Evolutionary conservation across 768 basidiomycete genomes (phyloP).

Genomic region (Boletellus sp.): DNA sequence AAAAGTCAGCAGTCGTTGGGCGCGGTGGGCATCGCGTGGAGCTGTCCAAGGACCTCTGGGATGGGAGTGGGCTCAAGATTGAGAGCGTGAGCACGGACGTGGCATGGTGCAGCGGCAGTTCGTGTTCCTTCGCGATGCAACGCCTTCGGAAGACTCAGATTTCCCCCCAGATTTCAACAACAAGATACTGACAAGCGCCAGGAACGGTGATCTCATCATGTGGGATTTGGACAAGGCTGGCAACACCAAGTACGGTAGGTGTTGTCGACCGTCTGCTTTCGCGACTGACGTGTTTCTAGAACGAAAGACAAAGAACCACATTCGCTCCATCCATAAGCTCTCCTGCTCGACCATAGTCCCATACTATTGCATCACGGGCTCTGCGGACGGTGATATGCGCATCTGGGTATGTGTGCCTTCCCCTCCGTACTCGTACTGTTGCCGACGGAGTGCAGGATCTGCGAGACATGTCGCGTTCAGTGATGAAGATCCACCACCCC

Average conservation of each 20-base stretch:
- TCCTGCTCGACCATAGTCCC: conserved; percentile 65
- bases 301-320: conserved; percentile 62
- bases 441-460: conserved; percentile 49
- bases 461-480: conserved; percentile 64
- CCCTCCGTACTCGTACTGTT: background rate
- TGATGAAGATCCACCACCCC: conserved; percentile 69
- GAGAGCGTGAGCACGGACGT: conserved; percentile 78
- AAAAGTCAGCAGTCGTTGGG: conserved; percentile 48
- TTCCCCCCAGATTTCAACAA: conserved; percentile 55
- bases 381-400: conserved; percentile 75
- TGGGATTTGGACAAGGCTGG: conserved; percentile 76
- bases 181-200: conserved; percentile 76
- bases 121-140: conserved; percentile 20
- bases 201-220: conserved; percentile 79
- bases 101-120: conserved; percentile 72
- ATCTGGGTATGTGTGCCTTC: conserved; percentile 57
- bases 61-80: conserved; percentile 70
- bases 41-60: conserved; percentile 73
- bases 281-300: conserved; percentile 41
- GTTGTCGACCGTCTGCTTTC: conserved; percentile 4
- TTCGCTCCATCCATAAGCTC: conserved; percentile 67
- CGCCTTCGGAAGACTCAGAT: background rate
- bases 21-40: conserved; percentile 67
- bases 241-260: conserved; percentile 64
- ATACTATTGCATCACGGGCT: conserved; percentile 74